phyloP scores from a whole-genome alignment of 1,284 basidiomycete species.

The Ceratobasidium sp. region DNA sequence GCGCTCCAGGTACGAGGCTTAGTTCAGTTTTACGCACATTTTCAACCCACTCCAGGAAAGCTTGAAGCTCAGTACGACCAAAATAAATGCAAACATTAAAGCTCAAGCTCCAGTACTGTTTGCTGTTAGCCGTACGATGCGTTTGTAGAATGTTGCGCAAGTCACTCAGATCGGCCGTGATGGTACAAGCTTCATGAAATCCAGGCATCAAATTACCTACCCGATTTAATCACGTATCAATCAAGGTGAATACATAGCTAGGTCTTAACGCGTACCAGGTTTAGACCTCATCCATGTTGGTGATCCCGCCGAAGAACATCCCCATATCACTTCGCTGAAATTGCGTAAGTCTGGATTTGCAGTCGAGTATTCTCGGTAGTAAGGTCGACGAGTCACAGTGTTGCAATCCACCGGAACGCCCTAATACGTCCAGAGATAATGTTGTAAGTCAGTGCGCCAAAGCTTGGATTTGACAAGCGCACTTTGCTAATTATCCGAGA shows the following conservation, averaged over 20 bases:
- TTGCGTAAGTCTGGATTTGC: constrained; percentile 14
- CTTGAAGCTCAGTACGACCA: constrained; percentile 44
- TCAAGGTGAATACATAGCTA: neutral
- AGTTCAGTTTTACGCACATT: constrained; percentile 10
- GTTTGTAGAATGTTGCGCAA: constrained; percentile 2
- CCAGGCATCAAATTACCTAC: constrained; percentile 25
- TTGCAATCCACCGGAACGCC: constrained; percentile 31
- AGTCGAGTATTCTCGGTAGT: constrained; percentile 33
- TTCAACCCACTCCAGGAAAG: constrained; percentile 46
- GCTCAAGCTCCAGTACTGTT: constrained; percentile 36
- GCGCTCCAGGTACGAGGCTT: too few species aligned
- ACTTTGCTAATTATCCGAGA: constrained; percentile 21
- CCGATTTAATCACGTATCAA: neutral
- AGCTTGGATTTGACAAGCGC: neutral
- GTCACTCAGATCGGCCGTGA: constrained; percentile 12
- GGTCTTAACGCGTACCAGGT: constrained; percentile 8
- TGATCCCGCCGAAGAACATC: neutral
- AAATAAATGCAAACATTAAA: constrained; percentile 46
- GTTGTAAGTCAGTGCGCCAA: too few species aligned
- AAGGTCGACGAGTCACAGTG: constrained; percentile 31
- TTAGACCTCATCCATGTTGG: constrained; percentile 38
- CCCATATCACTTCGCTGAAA: constrained; percentile 31
- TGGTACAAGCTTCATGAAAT: constrained; percentile 13
- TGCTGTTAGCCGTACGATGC: neutral
- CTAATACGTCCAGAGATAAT: neutral